Evolutionary conservation across 1,139 yeast species (phyloP), one percentile per base, ranked within the genome.

Genomic region (Sugiyamaella pinicola): DNA sequence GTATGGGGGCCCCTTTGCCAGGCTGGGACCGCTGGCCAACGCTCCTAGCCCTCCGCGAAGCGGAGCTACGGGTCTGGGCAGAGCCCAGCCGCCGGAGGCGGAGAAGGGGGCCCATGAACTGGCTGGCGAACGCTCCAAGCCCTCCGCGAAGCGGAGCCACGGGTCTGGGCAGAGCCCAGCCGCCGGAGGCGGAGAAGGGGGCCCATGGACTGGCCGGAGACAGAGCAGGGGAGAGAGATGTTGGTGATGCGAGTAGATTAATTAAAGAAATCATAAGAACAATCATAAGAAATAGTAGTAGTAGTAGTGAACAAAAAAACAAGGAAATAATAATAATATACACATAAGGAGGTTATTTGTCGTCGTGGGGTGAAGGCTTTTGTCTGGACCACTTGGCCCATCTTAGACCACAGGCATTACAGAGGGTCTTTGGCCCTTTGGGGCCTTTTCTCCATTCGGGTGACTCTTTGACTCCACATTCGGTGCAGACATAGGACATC

Each of bases 401-500:
- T 57, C 81, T 78, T 55, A 82, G 73, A 0, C 87, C 87, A 66
- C 87, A 82, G 1, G 86, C 85, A 62, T 82, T 82, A 67, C 87
- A 82, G 56, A 82, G 71, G 0, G 85, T 81, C 59, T 84, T 74
- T 13, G 83, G 83, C 0, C 86, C 86, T 53, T 77, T 76, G 3
- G 86, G 87, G 1, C 87, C 87, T 58, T 83, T 73, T 58, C 87
- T 73, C 87, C 87, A 82, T 61, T 82, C 86, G 4, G 86, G 86
- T 4, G 85, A 80, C 61, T 81, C 84, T 3, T 81, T 79, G 22
- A 83, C 80, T n/a, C 84, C 85, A 64, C 87, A 82, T 57, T 74
- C 76, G 18, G 59, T 49, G 47, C 65, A 61, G 22, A 59, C 57
- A 40, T 57, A 56, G 29, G 56, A 46, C 31, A 47, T 43, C 43